phyloP scores from a whole-genome alignment of 2,329 filamentous ascomycete genomes.

The Botrytis paeoniae region DNA sequence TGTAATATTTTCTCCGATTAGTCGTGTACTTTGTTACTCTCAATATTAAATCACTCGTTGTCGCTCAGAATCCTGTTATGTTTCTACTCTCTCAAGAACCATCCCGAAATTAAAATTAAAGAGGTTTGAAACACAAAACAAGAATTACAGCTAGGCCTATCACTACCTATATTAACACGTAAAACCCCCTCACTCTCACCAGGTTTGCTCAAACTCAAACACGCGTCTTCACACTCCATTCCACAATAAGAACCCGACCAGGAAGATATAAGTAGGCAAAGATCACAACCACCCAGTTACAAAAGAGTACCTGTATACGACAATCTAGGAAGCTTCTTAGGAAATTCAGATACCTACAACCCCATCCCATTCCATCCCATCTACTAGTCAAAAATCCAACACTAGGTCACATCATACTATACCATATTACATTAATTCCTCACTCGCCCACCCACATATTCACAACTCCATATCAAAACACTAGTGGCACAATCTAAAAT shows the following conservation, averaged over 20 bases:
- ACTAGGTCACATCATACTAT: too few relatives aligned
- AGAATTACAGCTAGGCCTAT: neutral
- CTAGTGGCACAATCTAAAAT: too few relatives aligned
- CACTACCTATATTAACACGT: neutral
- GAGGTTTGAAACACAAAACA: neutral
- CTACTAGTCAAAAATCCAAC: too few relatives aligned
- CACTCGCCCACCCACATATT: too few relatives aligned
- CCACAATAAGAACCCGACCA: neutral
- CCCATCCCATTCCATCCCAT: too few relatives aligned
- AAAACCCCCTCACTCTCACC: neutral
- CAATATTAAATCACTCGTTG: neutral
- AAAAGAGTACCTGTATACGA: neutral
- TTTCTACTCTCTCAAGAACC: neutral
- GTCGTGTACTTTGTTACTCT: neutral
- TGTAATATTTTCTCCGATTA: neutral
- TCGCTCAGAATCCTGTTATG: neutral
- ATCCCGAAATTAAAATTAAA: neutral
- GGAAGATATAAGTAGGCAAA: neutral
- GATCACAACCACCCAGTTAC: neutral
- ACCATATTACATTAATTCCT: too few relatives aligned
- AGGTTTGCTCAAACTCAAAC: neutral
- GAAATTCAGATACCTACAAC: too few relatives aligned
- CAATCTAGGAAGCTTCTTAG: too few relatives aligned
- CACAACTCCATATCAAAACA: too few relatives aligned
- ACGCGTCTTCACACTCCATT: neutral